phyloP scores from a whole-genome alignment of 352 stramenopile species.

The Pythium rhizo-oryzae region DNA sequence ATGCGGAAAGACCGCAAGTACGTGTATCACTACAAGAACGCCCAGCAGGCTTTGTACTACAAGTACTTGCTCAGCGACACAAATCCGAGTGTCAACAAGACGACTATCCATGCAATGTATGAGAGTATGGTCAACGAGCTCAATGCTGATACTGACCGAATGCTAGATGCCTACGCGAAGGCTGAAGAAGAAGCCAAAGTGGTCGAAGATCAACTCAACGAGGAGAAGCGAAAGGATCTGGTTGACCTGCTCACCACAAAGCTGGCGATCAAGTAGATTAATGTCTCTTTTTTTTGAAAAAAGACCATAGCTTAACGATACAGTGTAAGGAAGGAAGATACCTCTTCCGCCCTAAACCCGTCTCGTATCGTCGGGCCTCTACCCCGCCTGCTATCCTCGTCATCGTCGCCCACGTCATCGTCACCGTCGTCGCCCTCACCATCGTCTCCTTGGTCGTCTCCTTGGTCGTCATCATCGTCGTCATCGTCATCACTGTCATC shows the following conservation, averaged over 20 bases:
- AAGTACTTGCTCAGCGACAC: conserved; percentile 11
- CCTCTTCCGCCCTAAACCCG: conserved; percentile 1
- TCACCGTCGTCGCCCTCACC: neutral
- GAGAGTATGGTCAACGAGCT: conserved; percentile 5
- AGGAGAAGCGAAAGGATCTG: conserved; percentile 1
- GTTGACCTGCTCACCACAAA: too few species aligned
- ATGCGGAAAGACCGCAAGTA: neutral
- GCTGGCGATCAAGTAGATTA: too few species aligned
- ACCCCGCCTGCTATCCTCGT: too few species aligned
- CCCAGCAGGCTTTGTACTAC: conserved; percentile 13
- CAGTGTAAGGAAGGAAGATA: neutral
- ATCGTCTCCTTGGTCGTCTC: too few species aligned
- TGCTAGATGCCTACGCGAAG: conserved; percentile 12
- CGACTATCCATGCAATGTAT: neutral
- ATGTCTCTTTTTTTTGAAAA: too few species aligned
- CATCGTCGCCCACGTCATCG: too few species aligned
- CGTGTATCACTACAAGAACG: conserved; percentile 17
- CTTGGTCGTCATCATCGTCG: too few species aligned
- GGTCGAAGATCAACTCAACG: neutral
- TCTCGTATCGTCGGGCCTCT: too few species aligned
- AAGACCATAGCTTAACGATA: neutral
- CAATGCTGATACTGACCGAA: conserved; percentile 1
- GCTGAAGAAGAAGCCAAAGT: neutral
- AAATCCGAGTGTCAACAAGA: conserved; percentile 10
- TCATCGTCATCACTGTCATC: too few species aligned